phyloP scores from a whole-genome alignment of 2,329 filamentous ascomycete species.

The Scytalidium sp. region DNA sequence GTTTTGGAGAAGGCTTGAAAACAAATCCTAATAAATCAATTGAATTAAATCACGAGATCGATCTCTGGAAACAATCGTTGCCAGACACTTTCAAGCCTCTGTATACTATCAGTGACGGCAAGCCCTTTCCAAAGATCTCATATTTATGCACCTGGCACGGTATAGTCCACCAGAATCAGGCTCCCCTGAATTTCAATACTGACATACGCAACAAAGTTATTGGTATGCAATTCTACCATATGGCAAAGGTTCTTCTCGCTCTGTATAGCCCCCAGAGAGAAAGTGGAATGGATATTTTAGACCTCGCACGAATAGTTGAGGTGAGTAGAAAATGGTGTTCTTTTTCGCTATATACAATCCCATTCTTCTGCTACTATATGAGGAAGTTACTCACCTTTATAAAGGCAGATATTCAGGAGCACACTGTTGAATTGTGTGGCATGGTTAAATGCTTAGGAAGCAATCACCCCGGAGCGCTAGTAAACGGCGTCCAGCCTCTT shows the following conservation, averaged over 20 bases:
- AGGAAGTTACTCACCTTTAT: background rate
- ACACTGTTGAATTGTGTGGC: background rate
- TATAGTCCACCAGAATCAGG: background rate
- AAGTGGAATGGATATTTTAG: background rate
- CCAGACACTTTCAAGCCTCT: background rate
- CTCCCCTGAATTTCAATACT: background rate
- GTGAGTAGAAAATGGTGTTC: no score
- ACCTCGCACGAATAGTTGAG: background rate
- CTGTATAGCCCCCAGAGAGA: background rate
- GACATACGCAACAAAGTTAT: background rate
- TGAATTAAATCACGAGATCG: background rate
- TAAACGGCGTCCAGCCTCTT: background rate
- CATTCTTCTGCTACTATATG: no score
- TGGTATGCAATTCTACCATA: background rate
- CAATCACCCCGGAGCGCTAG: background rate
- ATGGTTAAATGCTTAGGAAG: background rate
- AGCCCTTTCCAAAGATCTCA: background rate
- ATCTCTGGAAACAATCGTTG: background rate
- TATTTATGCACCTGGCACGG: background rate
- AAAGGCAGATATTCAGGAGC: background rate
- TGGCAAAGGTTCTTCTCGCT: background rate
- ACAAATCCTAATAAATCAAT: background rate
- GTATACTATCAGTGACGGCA: background rate
- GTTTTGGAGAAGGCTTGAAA: background rate
- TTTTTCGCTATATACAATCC: no score